Evolutionary conservation across 2,329 filamentous ascomycete genomes (phyloP).

Genomic region (Diaporthe citri): DNA sequence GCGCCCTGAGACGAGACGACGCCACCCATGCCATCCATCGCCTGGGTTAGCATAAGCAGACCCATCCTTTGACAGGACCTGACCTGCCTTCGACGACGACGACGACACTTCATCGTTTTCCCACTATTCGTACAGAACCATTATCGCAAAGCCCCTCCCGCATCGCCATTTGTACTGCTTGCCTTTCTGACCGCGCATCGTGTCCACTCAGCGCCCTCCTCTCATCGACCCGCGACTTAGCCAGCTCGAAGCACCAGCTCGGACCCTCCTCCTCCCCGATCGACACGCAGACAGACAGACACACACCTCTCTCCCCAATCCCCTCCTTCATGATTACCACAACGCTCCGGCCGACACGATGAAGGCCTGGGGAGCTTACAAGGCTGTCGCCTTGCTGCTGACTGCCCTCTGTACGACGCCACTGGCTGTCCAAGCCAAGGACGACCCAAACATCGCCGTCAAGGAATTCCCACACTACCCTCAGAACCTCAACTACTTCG

Average conservation of each 20-base stretch:
- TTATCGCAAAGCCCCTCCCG: not conserved
- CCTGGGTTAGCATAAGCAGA: slow-evolving; percentile 26
- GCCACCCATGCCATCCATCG: slow-evolving; percentile 15
- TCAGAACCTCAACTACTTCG: slow-evolving; percentile 85
- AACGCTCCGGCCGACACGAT: slow-evolving; percentile 58
- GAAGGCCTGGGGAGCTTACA: slow-evolving; percentile 63
- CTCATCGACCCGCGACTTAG: not conserved
- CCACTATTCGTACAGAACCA: not conserved
- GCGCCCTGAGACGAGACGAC: slow-evolving; percentile 30
- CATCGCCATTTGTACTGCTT: slow-evolving; percentile 9
- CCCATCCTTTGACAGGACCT: slow-evolving; percentile 21
- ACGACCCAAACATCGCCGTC: slow-evolving; percentile 74
- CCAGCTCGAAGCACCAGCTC: not conserved
- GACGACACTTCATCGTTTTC: slow-evolving; percentile 27
- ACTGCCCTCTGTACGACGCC: slow-evolving; percentile 56
- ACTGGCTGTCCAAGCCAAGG: slow-evolving; percentile 65
- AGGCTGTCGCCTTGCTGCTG: slow-evolving; percentile 65
- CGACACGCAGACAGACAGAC: not conserved
- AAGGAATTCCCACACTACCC: slow-evolving; percentile 77
- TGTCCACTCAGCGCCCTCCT: not conserved
- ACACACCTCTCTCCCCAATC: not conserved
- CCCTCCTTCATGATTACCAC: slow-evolving; percentile 58
- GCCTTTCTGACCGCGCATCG: slow-evolving; percentile 1
- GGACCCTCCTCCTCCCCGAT: not conserved
- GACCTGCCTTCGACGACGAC: not conserved